Evolutionary conservation across 352 stramenopile genomes (phyloP), one percentile per base, ranked within the genome.

Genomic region (Aphanomyces invadans): DNA sequence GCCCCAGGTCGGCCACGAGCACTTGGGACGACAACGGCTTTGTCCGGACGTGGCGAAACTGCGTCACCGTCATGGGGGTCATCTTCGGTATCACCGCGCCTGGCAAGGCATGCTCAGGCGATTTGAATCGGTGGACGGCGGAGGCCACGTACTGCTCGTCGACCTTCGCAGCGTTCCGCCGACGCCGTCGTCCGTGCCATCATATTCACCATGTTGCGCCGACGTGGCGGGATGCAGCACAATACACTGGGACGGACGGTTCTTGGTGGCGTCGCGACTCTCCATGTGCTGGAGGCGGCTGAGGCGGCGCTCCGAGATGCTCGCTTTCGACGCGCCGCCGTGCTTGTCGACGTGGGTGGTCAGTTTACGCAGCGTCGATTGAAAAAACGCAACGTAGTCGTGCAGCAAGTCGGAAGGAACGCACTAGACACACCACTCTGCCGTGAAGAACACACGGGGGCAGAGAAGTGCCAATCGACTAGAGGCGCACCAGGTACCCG

Each of bases 371-470:
- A 92, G 74, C 0, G 79, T 90, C 36, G 90, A 76, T 25, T 89
- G 75, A 28, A 91, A 88, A 68, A 90, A 93, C 4, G 74, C 62
- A 5, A 92, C 73, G 65, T 93, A 93, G 59, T 90, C 83, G 23
- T 69, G 73, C 5, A 93, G 54, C 0, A 78, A 70, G 61, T 89
- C 83, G 28, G 76, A 88, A 46, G 74, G 71, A 17, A 81, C 90
- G 79, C 90, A 87, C 81, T 92, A 71, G 10, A 23, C 21, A 54
- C 57, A 33, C 17, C n/a, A 2, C 10, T 31, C 9, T 33, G 28
- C 46, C 19, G 21, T 53, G 55, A 26, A 19, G 21, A 28, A 39
- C 19, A 32, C 42, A 48, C n/a, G n/a, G n/a, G n/a, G n/a, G n/a
- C n/a, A n/a, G n/a, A 57, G 29, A 36, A 21, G 51, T 11, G 26